Base-by-base conservation (phyloP, 2,329 filamentous ascomycete species). In the Hymenoscyphus fructigenus region DNA sequence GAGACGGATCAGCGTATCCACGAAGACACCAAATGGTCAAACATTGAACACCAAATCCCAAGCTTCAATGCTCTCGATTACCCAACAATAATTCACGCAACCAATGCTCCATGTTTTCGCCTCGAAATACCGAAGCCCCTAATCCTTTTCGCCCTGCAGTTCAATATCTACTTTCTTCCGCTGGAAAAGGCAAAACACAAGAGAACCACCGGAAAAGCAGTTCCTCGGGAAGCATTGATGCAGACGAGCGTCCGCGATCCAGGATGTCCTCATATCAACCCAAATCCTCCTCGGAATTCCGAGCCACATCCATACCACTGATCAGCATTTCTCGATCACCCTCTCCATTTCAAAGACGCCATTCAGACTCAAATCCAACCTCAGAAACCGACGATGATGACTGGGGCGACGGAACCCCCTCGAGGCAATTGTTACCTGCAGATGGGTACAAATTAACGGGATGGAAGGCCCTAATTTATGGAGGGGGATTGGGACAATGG, bases 301-400 rank as follows among this genome's bases (percentile, higher is more conserved):
- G 78, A 56, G 70, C 76, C 20, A 72, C 64, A 20, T 71, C 74
- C 15, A 75, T 82, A 7, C 80, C 81, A 2, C 73, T 83, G 10
- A 80, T 82, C 60, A 80, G 78, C 65, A 72, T 83, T 53, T 79
- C 76, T 1, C 76, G 80, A 61, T 79, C 77, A 26, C 77, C 78
- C 7, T 81, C 78, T 34, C 81, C 81, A 1, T 81, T 79, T 68
- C 75, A 77, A n/a, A 74, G 78, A 62, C 76, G 78, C 60, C 79
- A 75, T 66, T 78, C 80, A 7, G 77, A 71, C 7, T 79, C 79
- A 64, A 72, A 72, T 61, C 68, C 71, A 14, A 67, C 59, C 15
- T 79, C 78, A 64, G 80, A 82, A 63, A 80, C 80, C 65, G 81
- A 83, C 60, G 80, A 82, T 47, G 80, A 82, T 59, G 78, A 62